Evolutionary conservation across 1,139 yeast species (phyloP), one percentile per base, ranked within the genome.

Genomic region (Blastobotrys petasosporus): DNA sequence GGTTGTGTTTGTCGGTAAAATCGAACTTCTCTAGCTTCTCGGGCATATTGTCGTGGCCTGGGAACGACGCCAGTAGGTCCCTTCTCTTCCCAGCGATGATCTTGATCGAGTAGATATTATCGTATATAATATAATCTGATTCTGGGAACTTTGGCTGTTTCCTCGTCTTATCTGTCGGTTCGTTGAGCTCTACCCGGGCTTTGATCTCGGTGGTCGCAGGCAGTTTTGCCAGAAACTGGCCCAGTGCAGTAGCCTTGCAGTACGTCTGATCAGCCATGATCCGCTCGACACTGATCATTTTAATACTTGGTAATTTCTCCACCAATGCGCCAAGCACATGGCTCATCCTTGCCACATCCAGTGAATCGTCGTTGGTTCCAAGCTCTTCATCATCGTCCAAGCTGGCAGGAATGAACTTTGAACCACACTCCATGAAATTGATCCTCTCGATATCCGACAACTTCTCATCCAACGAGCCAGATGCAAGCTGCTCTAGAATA

Each of bases 231-330:
- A 31, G 8, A n/a, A 32, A 40, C n/a, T 23, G 15, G 9, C 33
- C 33, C 38, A 17, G 4, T 20, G 43, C 31, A 4, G 43, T 12
- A 20, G n/a, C 32, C 6, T 11, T 25, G 25, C 13, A 17, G 6
- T n/a, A 3, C 10, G 3, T 4, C 5, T 40, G 32, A 6, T 8
- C 28, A n/a, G n/a, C 33, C 25, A 40, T 12, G 12, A 40, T 23
- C 32, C 43, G 37, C 25, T 40, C 43, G 9, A 40, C 37, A 40
- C 32, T 40, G 11, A 40, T 20, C 3, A 33, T 12, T n/a, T 33
- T 40, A 12, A 40, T 10, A 8, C 32, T 25, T 23, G 32, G 20
- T 23, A 40, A 4, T n/a, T 12, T 9, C 4, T 11, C 10, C 2
- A 37, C 20, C 31, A 40, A 17, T 7, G 11, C 13, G 4, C 16